These are phyloP conservation scores for Nosema granulosis DNA, from an alignment of 371 early-diverging fungal genomes.

Conservation along the genomic window DNA sequence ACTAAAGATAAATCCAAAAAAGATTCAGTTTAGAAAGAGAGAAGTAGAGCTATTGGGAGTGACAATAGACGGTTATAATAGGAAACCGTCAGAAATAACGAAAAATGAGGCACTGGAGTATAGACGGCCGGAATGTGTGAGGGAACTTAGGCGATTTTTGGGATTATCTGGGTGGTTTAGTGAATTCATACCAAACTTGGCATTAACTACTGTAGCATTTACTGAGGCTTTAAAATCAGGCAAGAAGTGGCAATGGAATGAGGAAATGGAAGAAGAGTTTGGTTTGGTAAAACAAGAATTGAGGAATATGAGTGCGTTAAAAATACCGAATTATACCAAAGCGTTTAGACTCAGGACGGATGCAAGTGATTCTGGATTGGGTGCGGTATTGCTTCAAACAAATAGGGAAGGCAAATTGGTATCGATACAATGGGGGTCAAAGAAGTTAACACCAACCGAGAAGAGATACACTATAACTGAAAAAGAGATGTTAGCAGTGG, in stretches of 20 bases:
- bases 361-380: slow-evolving; percentile 43
- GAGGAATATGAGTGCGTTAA: slow-evolving; percentile 1
- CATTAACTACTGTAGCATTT: not conserved
- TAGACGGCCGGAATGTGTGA: not conserved
- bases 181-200: slow-evolving; percentile 16
- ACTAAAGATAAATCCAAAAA: slow-evolving; percentile 39
- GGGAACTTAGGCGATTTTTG: slow-evolving; percentile 11
- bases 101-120: slow-evolving; percentile 24
- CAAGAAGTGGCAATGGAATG: slow-evolving; percentile 24
- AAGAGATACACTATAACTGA: slow-evolving; percentile 43
- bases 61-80: slow-evolving; percentile 11
- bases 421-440: slow-evolving; percentile 32
- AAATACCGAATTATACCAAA: slow-evolving; percentile 39
- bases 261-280: slow-evolving; percentile 17
- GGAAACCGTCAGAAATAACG: slow-evolving; percentile 21
- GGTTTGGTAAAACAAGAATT: not conserved
- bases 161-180: slow-evolving; percentile 2
- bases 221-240: slow-evolving; percentile 8
- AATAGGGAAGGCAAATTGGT: slow-evolving; percentile 7
- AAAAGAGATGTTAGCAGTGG: slow-evolving; percentile 46
- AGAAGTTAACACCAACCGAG: slow-evolving; percentile 42
- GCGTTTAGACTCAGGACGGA: slow-evolving; percentile 47
- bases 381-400: slow-evolving; percentile 47
- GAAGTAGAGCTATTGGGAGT: slow-evolving; percentile 47
- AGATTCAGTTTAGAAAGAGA: slow-evolving; percentile 13